Conservation (phyloP, 148 eudicot genomes). For the Fallopia convolvulus region DNA sequence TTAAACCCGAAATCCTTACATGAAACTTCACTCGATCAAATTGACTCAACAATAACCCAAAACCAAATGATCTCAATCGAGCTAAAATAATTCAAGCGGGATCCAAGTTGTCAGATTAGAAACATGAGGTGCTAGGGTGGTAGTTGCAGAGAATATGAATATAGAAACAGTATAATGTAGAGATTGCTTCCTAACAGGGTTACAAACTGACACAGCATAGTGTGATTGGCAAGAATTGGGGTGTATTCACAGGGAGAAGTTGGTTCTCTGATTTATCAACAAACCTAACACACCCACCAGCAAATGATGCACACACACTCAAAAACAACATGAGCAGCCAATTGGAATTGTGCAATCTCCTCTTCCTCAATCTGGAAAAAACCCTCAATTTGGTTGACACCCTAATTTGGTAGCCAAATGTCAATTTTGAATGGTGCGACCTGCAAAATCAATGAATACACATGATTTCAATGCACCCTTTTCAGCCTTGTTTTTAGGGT, state of each 20-base stretch:
- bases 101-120: neutral
- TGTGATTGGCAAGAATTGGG: neutral
- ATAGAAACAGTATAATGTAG: neutral
- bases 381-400: too few relatives aligned
- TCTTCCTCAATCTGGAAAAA: neutral
- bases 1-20: neutral
- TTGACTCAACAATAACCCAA: too few relatives aligned
- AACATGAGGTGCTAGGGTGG: neutral
- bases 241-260: neutral
- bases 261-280: neutral
- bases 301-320: neutral
- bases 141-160: neutral
- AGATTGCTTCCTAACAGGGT: constrained; percentile 4
- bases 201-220: neutral
- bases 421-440: neutral
- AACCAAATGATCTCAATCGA: too few relatives aligned
- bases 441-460: neutral
- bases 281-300: neutral
- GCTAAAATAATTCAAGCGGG: neutral
- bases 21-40: neutral
- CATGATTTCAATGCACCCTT: neutral
- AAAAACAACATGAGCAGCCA: neutral
- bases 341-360: neutral
- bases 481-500: neutral
- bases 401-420: neutral